Conservation (phyloP, 2,329 filamentous ascomycete species). For the Daldinia eschscholtzii region DNA sequence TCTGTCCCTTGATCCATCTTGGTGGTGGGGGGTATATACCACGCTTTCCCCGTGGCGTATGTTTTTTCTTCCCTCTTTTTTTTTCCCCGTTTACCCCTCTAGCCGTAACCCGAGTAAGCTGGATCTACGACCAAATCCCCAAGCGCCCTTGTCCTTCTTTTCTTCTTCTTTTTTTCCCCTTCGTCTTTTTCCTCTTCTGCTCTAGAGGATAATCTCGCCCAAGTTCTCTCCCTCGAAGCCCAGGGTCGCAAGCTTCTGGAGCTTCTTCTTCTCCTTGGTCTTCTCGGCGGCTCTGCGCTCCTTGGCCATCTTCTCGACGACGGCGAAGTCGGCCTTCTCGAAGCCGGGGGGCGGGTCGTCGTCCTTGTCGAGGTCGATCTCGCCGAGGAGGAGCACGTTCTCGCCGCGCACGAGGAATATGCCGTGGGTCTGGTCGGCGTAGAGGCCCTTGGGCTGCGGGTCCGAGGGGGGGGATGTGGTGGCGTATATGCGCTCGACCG, state of each 20-base stretch:
- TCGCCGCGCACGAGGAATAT: constrained; percentile 94
- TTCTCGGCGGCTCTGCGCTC: constrained; percentile 77
- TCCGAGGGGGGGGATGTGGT: constrained; percentile 53
- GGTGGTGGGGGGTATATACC: constrained; percentile 14
- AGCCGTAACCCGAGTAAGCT: background rate
- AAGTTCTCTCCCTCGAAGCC: constrained; percentile 91
- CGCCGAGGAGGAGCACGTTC: constrained; percentile 94
- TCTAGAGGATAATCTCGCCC: constrained; percentile 75
- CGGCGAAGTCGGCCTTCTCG: constrained; percentile 72
- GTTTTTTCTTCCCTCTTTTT: constrained; percentile 1
- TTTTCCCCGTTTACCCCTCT: background rate
- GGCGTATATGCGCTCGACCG: constrained; percentile 85
- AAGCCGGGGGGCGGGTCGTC: constrained; percentile 84
- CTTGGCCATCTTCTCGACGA: constrained; percentile 80
- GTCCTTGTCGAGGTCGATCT: constrained; percentile 97
- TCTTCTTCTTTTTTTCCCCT: background rate
- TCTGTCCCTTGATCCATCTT: constrained; percentile 59
- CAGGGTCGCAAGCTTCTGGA: constrained; percentile 78
- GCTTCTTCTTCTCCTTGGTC: constrained; percentile 76
- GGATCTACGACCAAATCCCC: background rate
- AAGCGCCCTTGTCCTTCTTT: constrained; percentile 1
- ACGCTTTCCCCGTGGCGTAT: constrained; percentile 12
- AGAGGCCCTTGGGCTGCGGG: constrained; percentile 66
- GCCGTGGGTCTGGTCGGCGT: constrained; percentile 86
- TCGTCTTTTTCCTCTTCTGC: background rate